These are phyloP conservation scores for Ophiostoma fasciatum DNA, from an alignment of 2,329 filamentous ascomycete genomes.

Conservation along the genomic window DNA sequence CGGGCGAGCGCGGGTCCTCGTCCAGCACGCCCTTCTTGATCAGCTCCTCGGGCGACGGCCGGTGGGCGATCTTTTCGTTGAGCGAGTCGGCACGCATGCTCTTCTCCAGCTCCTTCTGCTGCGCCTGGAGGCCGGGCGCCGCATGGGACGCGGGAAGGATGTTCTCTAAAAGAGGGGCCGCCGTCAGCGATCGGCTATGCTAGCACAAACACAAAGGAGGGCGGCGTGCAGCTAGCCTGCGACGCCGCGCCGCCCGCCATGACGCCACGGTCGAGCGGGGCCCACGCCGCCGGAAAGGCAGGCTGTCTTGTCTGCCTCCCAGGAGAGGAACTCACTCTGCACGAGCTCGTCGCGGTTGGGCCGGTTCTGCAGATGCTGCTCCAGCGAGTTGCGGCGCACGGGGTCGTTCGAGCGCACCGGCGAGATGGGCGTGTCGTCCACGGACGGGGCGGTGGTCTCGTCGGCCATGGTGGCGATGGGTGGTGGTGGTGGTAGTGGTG, in stretches of 20 bases:
- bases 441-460: slow-evolving; percentile 14
- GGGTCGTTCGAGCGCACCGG: slow-evolving; percentile 31
- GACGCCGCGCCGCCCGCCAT: too few species aligned
- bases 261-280: too few species aligned
- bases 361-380: slow-evolving; percentile 57
- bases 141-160: slow-evolving; percentile 69
- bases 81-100: slow-evolving; percentile 78
- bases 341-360: slow-evolving; percentile 64
- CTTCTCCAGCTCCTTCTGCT: slow-evolving; percentile 72
- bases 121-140: slow-evolving; percentile 63
- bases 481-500: background rate
- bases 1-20: slow-evolving; percentile 45
- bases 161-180: slow-evolving; percentile 64
- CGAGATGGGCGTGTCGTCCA: slow-evolving; percentile 46
- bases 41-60: slow-evolving; percentile 62
- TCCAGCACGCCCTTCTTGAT: slow-evolving; percentile 68
- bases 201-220: too few species aligned
- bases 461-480: slow-evolving; percentile 19
- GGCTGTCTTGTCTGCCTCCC: too few species aligned
- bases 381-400: slow-evolving; percentile 52
- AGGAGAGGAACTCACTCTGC: slow-evolving; percentile 63
- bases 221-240: too few species aligned
- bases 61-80: slow-evolving; percentile 70
- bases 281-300: too few species aligned
- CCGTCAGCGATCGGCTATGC: too few species aligned